These are phyloP conservation scores for Marasmius sp. DNA, from an alignment of 1,284 basidiomycete genomes.

Conservation along the genomic window DNA sequence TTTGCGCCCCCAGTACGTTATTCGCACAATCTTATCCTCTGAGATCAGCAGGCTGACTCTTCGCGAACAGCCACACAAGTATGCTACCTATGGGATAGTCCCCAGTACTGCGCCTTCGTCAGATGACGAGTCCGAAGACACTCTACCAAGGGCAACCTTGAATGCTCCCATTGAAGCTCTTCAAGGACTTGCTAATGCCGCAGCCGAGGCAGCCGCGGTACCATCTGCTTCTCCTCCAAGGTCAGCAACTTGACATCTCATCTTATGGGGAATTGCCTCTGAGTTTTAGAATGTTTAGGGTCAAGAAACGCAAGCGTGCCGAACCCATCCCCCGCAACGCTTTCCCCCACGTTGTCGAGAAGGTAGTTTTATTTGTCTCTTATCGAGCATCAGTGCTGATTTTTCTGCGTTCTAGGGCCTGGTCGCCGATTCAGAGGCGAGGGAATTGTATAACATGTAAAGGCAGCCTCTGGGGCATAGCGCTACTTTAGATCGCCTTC, in stretches of 20 bases:
- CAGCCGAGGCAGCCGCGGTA: slow-evolving; percentile 85
- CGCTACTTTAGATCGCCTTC: slow-evolving; percentile 18
- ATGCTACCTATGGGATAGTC: slow-evolving; percentile 87
- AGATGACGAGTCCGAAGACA: slow-evolving; percentile 86
- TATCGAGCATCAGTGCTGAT: not conserved
- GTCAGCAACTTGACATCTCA: slow-evolving; percentile 21
- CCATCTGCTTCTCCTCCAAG: slow-evolving; percentile 49
- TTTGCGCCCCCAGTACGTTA: slow-evolving; percentile 81
- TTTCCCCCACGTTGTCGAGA: slow-evolving; percentile 82
- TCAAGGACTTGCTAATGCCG: slow-evolving; percentile 89
- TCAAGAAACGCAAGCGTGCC: slow-evolving; percentile 84
- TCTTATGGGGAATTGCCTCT: slow-evolving; percentile 10
- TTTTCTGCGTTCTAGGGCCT: slow-evolving; percentile 52
- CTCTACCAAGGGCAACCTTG: slow-evolving; percentile 75
- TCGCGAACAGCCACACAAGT: slow-evolving; percentile 72
- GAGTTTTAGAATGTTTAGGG: slow-evolving; percentile 38
- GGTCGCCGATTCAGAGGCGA: slow-evolving; percentile 73
- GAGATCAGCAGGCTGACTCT: slow-evolving; percentile 18
- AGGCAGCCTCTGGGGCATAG: slow-evolving; percentile 15
- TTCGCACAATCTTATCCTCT: slow-evolving; percentile 7
- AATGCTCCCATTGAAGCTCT: slow-evolving; percentile 92
- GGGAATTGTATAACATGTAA: slow-evolving; percentile 82
- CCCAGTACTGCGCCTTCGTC: slow-evolving; percentile 80
- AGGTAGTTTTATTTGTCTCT: slow-evolving; percentile 40
- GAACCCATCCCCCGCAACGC: slow-evolving; percentile 86